Evolutionary conservation across 2,329 filamentous ascomycete species (phyloP), one percentile per base, ranked within the genome.

Genomic region (Ophiognomonia clavigignenti-juglandacearum): DNA sequence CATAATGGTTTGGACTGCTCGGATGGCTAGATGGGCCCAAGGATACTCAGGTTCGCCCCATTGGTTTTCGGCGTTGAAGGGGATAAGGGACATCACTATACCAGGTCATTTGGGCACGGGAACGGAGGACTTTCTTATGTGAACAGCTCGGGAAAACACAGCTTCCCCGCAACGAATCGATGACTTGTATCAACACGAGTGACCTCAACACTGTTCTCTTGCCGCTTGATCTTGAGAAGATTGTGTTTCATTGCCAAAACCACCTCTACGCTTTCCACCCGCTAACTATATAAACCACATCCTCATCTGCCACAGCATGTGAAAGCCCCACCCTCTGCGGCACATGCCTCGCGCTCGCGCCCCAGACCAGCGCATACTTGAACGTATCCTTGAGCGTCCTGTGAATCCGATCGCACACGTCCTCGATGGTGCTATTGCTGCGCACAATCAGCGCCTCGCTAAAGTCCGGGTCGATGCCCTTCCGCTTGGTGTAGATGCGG

Each of bases 321-420:
- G 80, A 74, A 59, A 98, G 67, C 1, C 93, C 95, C 31, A 96
- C 92, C 53, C 93, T 76, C 73, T 98, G 93, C 29, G 95, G 93
- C 29, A 97, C 77, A 73, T 98, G 95, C 60, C 89, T 83, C 29
- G 93, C 93, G 67, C 92, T 97, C 16, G 91, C 91, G 4, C 93
- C 93, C 95, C 95, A 98, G 0, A 98, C 93, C 56, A 97, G 70
- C 3, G 93, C 95, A 70, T 97, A 96, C 74, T 97, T 98, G 78
- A 97, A 98, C 4, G 90, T 96, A 54, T 98, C 95, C 79, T 97
- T 98, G 56, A 98, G 72, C 22, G 83, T 93, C 53, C 93, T 78
- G 70, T 98, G 93, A 56, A 98, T 87, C 59, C 88, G 83, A 67
- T 98, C 93, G 67, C 93, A 98, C 9, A 98, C 93, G 66, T 98